Conservation (phyloP, 2,329 filamentous ascomycete genomes). For the Fusarium sacchari region DNA sequence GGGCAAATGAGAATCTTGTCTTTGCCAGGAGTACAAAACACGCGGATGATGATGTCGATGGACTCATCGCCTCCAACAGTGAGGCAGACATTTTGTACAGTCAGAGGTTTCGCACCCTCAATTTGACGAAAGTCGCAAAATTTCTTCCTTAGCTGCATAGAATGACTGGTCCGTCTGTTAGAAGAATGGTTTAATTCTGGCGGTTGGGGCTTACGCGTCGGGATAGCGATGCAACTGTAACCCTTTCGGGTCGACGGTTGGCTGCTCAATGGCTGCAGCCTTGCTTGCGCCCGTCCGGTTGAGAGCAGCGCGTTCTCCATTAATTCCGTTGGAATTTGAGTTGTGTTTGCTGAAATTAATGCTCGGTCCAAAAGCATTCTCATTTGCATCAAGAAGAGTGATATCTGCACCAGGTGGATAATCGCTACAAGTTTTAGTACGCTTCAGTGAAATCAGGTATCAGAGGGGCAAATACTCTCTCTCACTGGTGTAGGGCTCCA, state of each 20-base stretch:
- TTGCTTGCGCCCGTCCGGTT: neutral
- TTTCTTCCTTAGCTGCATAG: neutral
- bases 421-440: neutral
- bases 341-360: neutral
- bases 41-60: neutral
- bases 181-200: neutral
- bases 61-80: neutral
- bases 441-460: accelerated
- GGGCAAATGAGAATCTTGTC: neutral
- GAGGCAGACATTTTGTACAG: neutral
- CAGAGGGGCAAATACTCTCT: neutral
- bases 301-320: accelerated
- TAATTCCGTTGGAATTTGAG: accelerated
- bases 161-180: neutral
- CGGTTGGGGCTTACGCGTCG: neutral
- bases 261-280: neutral
- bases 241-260: neutral
- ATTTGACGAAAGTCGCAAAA: neutral
- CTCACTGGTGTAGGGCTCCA: neutral
- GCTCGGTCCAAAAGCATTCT: neutral
- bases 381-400: neutral
- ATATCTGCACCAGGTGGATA: neutral
- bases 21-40: neutral
- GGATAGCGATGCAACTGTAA: neutral
- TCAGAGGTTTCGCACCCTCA: neutral